Percentiles rank a stretch among this genome's conserved stretches.
phyloP scores from a whole-genome alignment of 345 rosid genomes.

The Tarenaya hassleriana region DNA sequence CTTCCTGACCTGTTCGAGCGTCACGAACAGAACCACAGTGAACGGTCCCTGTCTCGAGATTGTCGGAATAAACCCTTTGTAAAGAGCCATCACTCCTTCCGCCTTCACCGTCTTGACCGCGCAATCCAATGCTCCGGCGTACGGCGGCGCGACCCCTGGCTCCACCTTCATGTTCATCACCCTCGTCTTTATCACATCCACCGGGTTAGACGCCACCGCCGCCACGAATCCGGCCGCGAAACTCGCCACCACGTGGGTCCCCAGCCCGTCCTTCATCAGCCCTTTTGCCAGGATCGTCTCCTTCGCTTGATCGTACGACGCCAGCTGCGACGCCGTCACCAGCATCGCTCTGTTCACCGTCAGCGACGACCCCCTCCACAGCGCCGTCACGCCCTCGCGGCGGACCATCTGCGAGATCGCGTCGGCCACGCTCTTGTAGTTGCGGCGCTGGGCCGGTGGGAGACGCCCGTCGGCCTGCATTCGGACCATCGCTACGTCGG shows the following conservation, averaged over 20 bases:
- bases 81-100: conserved; percentile 73
- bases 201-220: conserved; percentile 65
- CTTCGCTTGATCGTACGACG: conserved; percentile 75
- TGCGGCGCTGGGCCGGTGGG: conserved; percentile 52
- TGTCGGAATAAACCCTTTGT: conserved; percentile 81
- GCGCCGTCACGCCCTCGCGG: conserved; percentile 57
- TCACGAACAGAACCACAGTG: conserved; percentile 70
- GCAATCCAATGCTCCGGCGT: conserved; percentile 66
- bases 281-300: conserved; percentile 50
- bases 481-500: no score
- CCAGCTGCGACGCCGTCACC: conserved; percentile 80
- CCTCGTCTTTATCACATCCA: conserved; percentile 82
- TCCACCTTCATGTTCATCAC: conserved; percentile 87
- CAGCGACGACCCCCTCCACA: conserved; percentile 79
- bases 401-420: conserved; percentile 60
- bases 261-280: conserved; percentile 55
- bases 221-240: conserved; percentile 87
- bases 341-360: conserved; percentile 86
- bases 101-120: conserved; percentile 65
- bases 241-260: conserved; percentile 75
- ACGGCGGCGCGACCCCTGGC: conserved; percentile 56
- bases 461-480: conserved; percentile 93
- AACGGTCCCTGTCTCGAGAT: conserved; percentile 81
- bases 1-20: conserved; percentile 72
- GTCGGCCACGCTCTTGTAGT: conserved; percentile 70